Base-by-base conservation (phyloP, 116 monocot genomes). In the Iris pallida region DNA sequence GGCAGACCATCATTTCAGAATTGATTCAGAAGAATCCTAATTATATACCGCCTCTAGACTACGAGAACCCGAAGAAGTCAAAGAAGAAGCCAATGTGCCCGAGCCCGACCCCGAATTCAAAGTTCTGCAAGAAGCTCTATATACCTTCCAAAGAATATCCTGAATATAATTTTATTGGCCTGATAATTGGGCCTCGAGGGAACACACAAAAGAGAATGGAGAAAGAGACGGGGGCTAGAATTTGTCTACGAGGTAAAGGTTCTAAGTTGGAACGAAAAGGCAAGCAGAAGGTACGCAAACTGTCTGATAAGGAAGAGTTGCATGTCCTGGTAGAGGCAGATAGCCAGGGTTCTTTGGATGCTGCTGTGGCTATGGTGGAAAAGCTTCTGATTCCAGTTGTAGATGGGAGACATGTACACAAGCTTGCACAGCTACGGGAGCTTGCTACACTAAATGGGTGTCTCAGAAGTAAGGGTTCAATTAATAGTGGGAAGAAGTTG, bases 1-100 rank as follows among this genome's bases (percentile, higher is more conserved):
- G 79, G 57, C 79, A 80, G 40, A 46, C 63, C 40, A 84, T 91
- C 63, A 77, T 87, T 17, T 73, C 66, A 1, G 68, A 84, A 54
- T 53, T 91, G 64, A 75, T 84, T 68, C 14, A 68, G 9, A 78
- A 49, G 17, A 80, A 77, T 63, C 87, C 82, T 44, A 70, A 63
- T 30, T 78, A 83, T 61, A 42, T 19, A 7, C 68, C 68, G 11
- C 83, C 62, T 13, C 40, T 55, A 2, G 74, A 83, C 20, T 65
- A 59, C 42, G 66, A 60, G 11, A 67, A 4, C 30, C 53, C 66
- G 12, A 64, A 16, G 53, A 15, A 52, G 14, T 16, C 0, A 5
- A 75, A 75, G 18, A 47, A 30, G 4, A 30, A 4, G 5, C 5
- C 12, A 20, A 52, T n/a, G 40, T 66, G 2, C 41, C 30, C 2